Base-by-base conservation (phyloP, 108 stramenopile species). In the Nitzschia putrida region DNA sequence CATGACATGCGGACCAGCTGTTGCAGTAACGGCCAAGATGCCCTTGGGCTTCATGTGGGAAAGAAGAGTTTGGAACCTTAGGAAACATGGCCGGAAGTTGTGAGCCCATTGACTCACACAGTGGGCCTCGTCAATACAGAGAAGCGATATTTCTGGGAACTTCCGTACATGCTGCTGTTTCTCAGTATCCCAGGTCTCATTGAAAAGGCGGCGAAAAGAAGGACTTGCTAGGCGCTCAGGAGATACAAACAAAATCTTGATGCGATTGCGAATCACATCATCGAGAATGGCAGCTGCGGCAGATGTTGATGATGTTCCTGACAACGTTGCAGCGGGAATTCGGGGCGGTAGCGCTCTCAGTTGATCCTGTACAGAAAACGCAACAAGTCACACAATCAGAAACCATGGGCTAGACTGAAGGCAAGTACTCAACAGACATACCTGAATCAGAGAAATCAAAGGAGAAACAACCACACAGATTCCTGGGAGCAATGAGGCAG, bases 71-170 rank as follows among this genome's bases (percentile, higher is more conserved):
- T 82, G 69, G 13, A 97, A 74, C 47, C 94, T 80, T 51, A 96
- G 73, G 57, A 92, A 97, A 16, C 88, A 91, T 26, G 97, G 97
- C 12, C 99, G 81, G 74, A 99, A 99, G 83, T 99, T 97, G 74
- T 99, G 97, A 10, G 92, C 92, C 99, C 99, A 99, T 66, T 97
- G 88, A 53, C 88, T 86, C 39, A 86, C 59, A 71, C 89, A 89
- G 81, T 96, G 96, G 9, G 92, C 91, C 82, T 99, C 99, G 68
- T 99, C 99, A 41, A 99, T 85, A 58, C 92, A 96, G 23, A 98
- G 80, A 1, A 98, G 80, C 7, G 97, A 93, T 8, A 96, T 90
- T 37, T 76, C 69, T 40, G 95, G 95, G 67, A 96, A 90, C 10
- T 65, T 80, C 49, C 92, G 58, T 51, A 83, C 85, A 14, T 69